Conservation (phyloP, 495 filamentous ascomycete genomes). For the Cudoniella acicularis region DNA sequence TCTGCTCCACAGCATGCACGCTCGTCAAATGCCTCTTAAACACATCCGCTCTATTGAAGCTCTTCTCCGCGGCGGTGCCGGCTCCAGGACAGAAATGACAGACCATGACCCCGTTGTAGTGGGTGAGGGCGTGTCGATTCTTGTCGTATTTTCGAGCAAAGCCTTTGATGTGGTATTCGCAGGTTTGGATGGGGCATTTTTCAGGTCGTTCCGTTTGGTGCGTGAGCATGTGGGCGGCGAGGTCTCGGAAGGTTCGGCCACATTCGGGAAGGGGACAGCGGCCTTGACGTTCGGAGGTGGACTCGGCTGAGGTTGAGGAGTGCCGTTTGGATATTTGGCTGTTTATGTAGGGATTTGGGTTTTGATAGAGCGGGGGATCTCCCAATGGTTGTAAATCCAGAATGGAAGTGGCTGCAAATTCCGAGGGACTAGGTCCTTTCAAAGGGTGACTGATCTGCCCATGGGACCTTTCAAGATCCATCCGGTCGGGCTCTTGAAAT, state of each 20-base stretch:
- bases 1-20: slow-evolving; percentile 92
- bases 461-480: no score
- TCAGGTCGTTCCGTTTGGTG: slow-evolving; percentile 92
- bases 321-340: neutral
- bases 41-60: slow-evolving; percentile 96
- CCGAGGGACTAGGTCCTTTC: neutral
- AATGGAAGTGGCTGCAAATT: no score
- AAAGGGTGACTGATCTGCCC: no score
- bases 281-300: slow-evolving; percentile 51
- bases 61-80: slow-evolving; percentile 90
- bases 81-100: slow-evolving; percentile 95
- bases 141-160: slow-evolving; percentile 98
- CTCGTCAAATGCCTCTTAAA: slow-evolving; percentile 96
- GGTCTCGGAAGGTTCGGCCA: slow-evolving; percentile 83
- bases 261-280: slow-evolving; percentile 82
- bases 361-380: neutral
- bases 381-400: neutral
- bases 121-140: slow-evolving; percentile 92
- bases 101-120: slow-evolving; percentile 99
- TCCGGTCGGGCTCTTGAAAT: neutral
- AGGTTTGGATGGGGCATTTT: slow-evolving; percentile 91
- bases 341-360: neutral
- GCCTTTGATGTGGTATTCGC: slow-evolving; percentile 92
- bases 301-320: neutral
- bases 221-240: slow-evolving; percentile 94